A percentile compares a stretch with the other conserved stretches of the same genome.
Conservation (phyloP, 2,329 filamentous ascomycete genomes). For the Aspergillus fischeri region DNA sequence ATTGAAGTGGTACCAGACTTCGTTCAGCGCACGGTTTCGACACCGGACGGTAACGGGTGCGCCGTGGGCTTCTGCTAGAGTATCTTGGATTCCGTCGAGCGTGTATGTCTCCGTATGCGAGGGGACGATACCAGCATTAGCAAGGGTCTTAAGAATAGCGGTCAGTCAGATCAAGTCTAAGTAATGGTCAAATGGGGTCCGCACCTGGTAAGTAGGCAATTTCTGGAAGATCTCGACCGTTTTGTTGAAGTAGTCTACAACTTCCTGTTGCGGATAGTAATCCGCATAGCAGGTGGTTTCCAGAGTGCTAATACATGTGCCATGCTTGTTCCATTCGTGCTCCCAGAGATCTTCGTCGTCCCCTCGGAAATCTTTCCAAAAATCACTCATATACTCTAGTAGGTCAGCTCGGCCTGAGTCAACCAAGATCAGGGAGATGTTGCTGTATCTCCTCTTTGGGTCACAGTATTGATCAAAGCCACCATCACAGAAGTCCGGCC, state of each 20-base stretch:
- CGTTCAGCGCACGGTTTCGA: slow-evolving; percentile 43
- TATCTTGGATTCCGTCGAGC: slow-evolving; percentile 54
- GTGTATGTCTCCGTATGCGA: slow-evolving; percentile 55
- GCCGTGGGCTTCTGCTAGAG: slow-evolving; percentile 52
- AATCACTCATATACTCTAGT: slow-evolving; percentile 63
- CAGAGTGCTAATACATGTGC: slow-evolving; percentile 69
- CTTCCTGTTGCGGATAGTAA: slow-evolving; percentile 61
- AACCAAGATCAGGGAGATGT: slow-evolving; percentile 61
- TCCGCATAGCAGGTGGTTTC: slow-evolving; percentile 61
- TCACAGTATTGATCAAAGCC: slow-evolving; percentile 66
- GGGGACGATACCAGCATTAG: slow-evolving; percentile 57
- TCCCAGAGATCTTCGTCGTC: slow-evolving; percentile 65
- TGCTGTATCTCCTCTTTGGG: slow-evolving; percentile 55
- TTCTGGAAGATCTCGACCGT: slow-evolving; percentile 63
- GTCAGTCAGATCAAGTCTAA: not conserved
- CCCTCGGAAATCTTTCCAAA: slow-evolving; percentile 67
- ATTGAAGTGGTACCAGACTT: slow-evolving; percentile 63
- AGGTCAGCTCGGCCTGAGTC: slow-evolving; percentile 53
- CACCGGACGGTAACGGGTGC: slow-evolving; percentile 58
- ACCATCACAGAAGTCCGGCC: slow-evolving; percentile 66
- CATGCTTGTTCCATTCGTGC: slow-evolving; percentile 73
- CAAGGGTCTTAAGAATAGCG: slow-evolving; percentile 44
- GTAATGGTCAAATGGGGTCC: slow-evolving; percentile 9
- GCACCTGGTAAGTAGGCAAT: slow-evolving; percentile 60
- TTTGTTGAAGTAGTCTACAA: slow-evolving; percentile 65